A percentile compares a stretch with the other conserved stretches of the same genome.
phyloP scores from a whole-genome alignment of 208 protist species.

The Crithidia sp. region DNA sequence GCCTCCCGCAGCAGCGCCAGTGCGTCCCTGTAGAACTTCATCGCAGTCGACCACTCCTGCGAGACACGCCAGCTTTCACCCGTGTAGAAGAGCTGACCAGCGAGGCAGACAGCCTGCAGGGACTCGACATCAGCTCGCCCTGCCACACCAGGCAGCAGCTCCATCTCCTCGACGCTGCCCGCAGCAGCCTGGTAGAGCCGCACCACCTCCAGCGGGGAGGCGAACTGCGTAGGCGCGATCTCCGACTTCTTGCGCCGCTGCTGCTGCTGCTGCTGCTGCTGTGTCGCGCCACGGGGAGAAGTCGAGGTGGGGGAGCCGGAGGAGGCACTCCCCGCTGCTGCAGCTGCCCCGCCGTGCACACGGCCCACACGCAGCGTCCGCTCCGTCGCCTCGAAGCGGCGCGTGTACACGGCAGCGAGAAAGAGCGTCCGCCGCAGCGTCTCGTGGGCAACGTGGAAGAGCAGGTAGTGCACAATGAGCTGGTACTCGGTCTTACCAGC shows the following conservation, averaged over 20 bases:
- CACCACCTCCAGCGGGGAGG: slow-evolving; percentile 83
- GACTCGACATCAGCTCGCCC: slow-evolving; percentile 62
- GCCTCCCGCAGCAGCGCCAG: slow-evolving; percentile 41
- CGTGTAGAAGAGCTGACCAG: slow-evolving; percentile 69
- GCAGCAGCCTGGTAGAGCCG: slow-evolving; percentile 78
- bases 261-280: slow-evolving; percentile 19
- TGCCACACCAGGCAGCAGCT: slow-evolving; percentile 78
- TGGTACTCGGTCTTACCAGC: slow-evolving; percentile 62
- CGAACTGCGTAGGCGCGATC: slow-evolving; percentile 69
- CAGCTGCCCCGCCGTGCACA: not conserved
- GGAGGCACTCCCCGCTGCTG: not conserved
- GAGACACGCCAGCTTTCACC: slow-evolving; percentile 77
- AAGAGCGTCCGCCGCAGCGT: slow-evolving; percentile 78
- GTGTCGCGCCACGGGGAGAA: not conserved
- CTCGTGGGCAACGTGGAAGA: slow-evolving; percentile 76
- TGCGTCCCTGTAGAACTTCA: slow-evolving; percentile 58
- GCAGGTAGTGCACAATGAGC: slow-evolving; percentile 79
- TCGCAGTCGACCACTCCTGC: slow-evolving; percentile 11
- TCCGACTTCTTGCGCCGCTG: slow-evolving; percentile 44
- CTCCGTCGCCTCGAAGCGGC: slow-evolving; percentile 82
- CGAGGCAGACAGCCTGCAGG: slow-evolving; percentile 48
- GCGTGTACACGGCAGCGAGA: slow-evolving; percentile 66
- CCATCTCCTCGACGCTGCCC: slow-evolving; percentile 73
- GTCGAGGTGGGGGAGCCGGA: not conserved
- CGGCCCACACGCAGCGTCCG: slow-evolving; percentile 32